phyloP scores from a whole-genome alignment of 2,329 filamentous ascomycete species.

The Tothia fuscella region DNA sequence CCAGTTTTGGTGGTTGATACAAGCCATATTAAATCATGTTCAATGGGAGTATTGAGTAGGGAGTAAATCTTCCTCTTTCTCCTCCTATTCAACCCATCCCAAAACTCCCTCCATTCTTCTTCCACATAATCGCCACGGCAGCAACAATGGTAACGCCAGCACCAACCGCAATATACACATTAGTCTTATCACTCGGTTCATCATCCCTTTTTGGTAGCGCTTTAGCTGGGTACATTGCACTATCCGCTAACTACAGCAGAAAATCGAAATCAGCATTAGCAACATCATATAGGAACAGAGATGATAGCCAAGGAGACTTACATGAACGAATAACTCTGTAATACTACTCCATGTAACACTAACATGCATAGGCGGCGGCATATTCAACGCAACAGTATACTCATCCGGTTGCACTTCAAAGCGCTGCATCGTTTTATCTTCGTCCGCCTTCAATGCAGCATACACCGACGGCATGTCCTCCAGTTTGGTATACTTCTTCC shows the following conservation, averaged over 20 bases:
- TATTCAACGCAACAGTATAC: conserved; percentile 73
- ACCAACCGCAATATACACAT: conserved; percentile 73
- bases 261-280: conserved; percentile 1
- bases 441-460: conserved; percentile 86
- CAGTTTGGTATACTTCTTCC: conserved; percentile 67
- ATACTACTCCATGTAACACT: conserved; percentile 92
- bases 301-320: conserved; percentile 23
- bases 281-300: background rate
- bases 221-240: conserved; percentile 76
- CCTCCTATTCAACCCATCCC: no score
- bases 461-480: conserved; percentile 87
- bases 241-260: conserved; percentile 67
- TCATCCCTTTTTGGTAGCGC: conserved; percentile 87
- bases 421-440: conserved; percentile 92
- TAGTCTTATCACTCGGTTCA: conserved; percentile 69
- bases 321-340: conserved; percentile 77
- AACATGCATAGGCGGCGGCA: conserved; percentile 86
- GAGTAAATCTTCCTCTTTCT: no score
- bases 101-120: conserved; percentile 21
- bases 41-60: no score
- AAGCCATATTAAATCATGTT: no score
- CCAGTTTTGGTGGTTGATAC: no score
- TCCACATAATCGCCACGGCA: conserved; percentile 50
- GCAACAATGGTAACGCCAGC: conserved; percentile 51
- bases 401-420: conserved; percentile 84